phyloP scores from a whole-genome alignment of 805 yeast genomes.

The Spathaspora arborariae region DNA sequence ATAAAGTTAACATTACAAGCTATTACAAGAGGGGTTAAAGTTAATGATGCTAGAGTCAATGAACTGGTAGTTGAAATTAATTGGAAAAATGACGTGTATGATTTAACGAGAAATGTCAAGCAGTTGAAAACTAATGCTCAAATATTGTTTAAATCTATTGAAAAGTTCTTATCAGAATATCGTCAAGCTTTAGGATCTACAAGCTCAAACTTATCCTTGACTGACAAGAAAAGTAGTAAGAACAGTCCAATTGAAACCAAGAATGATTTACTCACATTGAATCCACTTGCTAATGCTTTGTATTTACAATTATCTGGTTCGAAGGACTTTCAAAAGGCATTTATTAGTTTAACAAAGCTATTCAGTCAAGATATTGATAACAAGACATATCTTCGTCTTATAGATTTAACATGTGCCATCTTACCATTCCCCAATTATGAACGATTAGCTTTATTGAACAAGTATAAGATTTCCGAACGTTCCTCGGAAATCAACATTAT shows the following conservation, averaged over 20 bases:
- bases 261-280: slow-evolving; percentile 41
- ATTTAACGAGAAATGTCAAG: slow-evolving; percentile 15
- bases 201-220: slow-evolving; percentile 7
- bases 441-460: slow-evolving; percentile 36
- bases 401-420: slow-evolving; percentile 48
- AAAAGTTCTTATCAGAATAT: slow-evolving; percentile 35
- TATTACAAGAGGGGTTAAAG: slow-evolving; percentile 37
- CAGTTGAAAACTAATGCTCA: slow-evolving; percentile 16
- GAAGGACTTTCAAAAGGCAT: slow-evolving; percentile 44
- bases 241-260: slow-evolving; percentile 8
- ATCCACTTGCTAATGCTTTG: slow-evolving; percentile 60
- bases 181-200: slow-evolving; percentile 23
- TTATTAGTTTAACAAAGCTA: slow-evolving; percentile 36
- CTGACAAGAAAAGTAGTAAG: slow-evolving; percentile 15
- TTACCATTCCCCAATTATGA: slow-evolving; percentile 47
- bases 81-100: slow-evolving; percentile 17
- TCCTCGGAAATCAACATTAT: slow-evolving; percentile 25
- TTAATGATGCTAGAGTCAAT: slow-evolving; percentile 13
- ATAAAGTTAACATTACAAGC: slow-evolving; percentile 50
- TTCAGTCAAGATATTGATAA: slow-evolving; percentile 23
- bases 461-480: slow-evolving; percentile 31
- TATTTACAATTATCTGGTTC: slow-evolving; percentile 50
- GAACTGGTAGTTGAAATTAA: slow-evolving; percentile 26
- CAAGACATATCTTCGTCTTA: slow-evolving; percentile 24
- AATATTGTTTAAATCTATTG: slow-evolving; percentile 33